Evolutionary conservation across 768 basidiomycete genomes (phyloP).

Genomic region (Russula emetica): DNA sequence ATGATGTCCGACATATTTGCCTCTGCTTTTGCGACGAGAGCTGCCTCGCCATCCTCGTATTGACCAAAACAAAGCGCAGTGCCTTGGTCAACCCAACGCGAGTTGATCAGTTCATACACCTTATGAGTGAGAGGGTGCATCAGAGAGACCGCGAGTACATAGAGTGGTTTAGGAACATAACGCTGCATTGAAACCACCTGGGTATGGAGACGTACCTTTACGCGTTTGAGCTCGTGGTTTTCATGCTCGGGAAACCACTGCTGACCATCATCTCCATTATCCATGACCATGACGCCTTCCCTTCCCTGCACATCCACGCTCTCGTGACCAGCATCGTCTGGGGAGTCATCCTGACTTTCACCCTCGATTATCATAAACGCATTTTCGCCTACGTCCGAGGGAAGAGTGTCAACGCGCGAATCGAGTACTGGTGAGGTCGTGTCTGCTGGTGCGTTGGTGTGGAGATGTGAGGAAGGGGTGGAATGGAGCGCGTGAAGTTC

Average conservation of each 20-base stretch:
- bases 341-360: constrained; percentile 22
- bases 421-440: constrained; percentile 14
- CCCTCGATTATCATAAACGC: constrained; percentile 26
- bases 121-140: constrained; percentile 35
- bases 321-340: constrained; percentile 21
- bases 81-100: constrained; percentile 92
- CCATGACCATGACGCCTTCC: constrained; percentile 38
- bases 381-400: constrained; percentile 23
- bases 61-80: constrained; percentile 96
- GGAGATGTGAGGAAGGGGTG: constrained; percentile 33
- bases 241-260: constrained; percentile 62
- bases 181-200: constrained; percentile 25
- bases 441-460: constrained; percentile 24
- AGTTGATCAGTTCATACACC: constrained; percentile 92
- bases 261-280: constrained; percentile 49
- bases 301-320: constrained; percentile 46
- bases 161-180: constrained; percentile 27
- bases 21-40: constrained; percentile 82
- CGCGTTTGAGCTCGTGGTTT: constrained; percentile 72
- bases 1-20: constrained; percentile 66
- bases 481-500: constrained; percentile 19
- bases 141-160: constrained; percentile 26
- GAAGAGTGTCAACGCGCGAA: constrained; percentile 13
- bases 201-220: constrained; percentile 54
- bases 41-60: constrained; percentile 73